Conservation (phyloP, 2,329 filamentous ascomycete genomes). For the Cordyceps javanica region DNA sequence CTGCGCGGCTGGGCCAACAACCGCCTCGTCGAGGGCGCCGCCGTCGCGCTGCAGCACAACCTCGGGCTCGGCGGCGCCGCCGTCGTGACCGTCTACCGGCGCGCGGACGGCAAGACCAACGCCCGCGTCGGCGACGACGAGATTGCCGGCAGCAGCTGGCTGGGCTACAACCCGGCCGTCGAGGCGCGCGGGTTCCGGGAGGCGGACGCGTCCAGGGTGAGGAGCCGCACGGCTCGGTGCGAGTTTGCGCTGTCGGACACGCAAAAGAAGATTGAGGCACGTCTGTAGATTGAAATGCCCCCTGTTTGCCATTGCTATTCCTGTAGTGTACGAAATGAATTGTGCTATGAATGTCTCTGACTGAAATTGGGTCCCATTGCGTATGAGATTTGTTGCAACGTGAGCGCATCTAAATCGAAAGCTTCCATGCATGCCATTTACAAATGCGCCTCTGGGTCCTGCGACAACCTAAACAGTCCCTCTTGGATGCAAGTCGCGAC, state of each 20-base stretch:
- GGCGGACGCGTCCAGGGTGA: slow-evolving; percentile 3
- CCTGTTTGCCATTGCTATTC: neutral
- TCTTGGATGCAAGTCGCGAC: slow-evolving; percentile 9
- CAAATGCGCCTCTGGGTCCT: neutral
- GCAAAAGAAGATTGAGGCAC: slow-evolving; percentile 11
- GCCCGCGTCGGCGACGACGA: neutral
- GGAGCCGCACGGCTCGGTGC: neutral
- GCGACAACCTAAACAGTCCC: neutral
- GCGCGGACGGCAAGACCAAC: slow-evolving; percentile 16
- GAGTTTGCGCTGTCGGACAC: slow-evolving; percentile 10
- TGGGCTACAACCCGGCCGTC: slow-evolving; percentile 10
- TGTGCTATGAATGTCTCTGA: too few relatives aligned
- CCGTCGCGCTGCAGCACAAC: slow-evolving; percentile 23
- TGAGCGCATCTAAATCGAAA: neutral
- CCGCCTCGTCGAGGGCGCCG: slow-evolving; percentile 15
- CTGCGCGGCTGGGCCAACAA: slow-evolving; percentile 25
- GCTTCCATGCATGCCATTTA: neutral
- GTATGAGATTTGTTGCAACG: neutral
- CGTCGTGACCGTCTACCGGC: slow-evolving; percentile 22
- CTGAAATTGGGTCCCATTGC: too few relatives aligned
- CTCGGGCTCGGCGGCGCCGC: slow-evolving; percentile 23
- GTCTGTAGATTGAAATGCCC: neutral
- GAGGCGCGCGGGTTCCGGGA: slow-evolving; percentile 8
- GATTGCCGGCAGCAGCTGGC: neutral
- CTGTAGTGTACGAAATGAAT: too few relatives aligned